These are phyloP conservation scores for Sodiomyces alkalinus DNA, from an alignment of 2,329 filamentous ascomycete genomes.

Conservation along the genomic window DNA sequence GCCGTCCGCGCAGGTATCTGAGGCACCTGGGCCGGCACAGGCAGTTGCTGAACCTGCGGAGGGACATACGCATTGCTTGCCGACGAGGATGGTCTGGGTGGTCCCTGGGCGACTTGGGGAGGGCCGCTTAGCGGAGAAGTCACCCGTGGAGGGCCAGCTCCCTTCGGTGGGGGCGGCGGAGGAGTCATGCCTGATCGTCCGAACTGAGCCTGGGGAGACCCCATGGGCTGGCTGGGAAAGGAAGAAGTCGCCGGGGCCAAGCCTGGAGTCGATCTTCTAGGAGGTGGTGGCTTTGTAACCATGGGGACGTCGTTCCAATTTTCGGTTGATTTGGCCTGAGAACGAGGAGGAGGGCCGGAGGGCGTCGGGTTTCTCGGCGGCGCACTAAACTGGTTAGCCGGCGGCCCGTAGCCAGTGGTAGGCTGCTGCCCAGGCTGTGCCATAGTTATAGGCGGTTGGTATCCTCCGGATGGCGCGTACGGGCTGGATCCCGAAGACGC, in stretches of 20 bases:
- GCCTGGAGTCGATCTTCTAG: constrained; percentile 60
- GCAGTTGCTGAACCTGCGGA: constrained; percentile 24
- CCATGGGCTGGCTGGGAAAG: constrained; percentile 50
- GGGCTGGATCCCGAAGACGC: constrained; percentile 5
- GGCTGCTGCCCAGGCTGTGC: constrained; percentile 23
- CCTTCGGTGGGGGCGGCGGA: constrained; percentile 74
- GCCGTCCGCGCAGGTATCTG: constrained; percentile 56
- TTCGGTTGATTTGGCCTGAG: constrained; percentile 54
- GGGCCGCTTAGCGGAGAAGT: constrained; percentile 54
- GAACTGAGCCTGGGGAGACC: constrained; percentile 41
- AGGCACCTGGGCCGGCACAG: constrained; percentile 20
- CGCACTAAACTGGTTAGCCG: constrained; percentile 14
- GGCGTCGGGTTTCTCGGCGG: constrained; percentile 46
- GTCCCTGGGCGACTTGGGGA: constrained; percentile 29
- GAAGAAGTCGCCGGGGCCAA: constrained; percentile 56
- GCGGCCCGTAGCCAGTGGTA: constrained; percentile 17
- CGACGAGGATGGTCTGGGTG: constrained; percentile 37
- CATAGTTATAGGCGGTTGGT: constrained; percentile 30
- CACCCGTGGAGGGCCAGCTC: constrained; percentile 51
- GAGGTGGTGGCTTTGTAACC: constrained; percentile 54
- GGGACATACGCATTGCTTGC: constrained; percentile 51
- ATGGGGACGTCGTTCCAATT: constrained; percentile 95
- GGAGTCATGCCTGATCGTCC: constrained; percentile 52
- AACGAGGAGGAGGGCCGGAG: constrained; percentile 49
- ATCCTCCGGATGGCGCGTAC: constrained; percentile 29